These are phyloP conservation scores for Apiospora aurea DNA, from an alignment of 2,329 filamentous ascomycete species.

Conservation along the genomic window DNA sequence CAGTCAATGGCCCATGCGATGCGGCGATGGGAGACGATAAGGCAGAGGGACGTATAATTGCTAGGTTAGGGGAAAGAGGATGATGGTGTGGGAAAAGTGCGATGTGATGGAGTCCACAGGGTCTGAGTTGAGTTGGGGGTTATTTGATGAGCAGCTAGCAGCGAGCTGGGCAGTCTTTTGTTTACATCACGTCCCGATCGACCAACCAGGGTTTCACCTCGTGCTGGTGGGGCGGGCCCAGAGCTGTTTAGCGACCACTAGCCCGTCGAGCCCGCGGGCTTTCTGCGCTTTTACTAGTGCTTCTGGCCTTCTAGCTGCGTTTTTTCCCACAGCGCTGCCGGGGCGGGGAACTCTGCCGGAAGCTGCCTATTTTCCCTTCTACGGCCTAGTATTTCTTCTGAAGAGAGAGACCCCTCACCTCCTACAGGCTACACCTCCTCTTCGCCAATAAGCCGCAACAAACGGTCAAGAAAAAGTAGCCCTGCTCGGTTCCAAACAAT, in stretches of 20 bases:
- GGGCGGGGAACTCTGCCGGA: slow-evolving; percentile 4
- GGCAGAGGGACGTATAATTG: slow-evolving; percentile 8
- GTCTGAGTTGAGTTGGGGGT: slow-evolving; percentile 14
- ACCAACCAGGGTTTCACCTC: slow-evolving; percentile 20
- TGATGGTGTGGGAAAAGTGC: slow-evolving; percentile 19
- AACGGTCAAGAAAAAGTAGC: slow-evolving; percentile 9
- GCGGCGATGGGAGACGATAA: slow-evolving; percentile 20
- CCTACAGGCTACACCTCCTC: slow-evolving; percentile 6
- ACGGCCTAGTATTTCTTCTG: slow-evolving; percentile 4
- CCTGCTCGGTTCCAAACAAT: slow-evolving; percentile 8
- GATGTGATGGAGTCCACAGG: slow-evolving; percentile 20
- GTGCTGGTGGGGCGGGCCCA: slow-evolving; percentile 8
- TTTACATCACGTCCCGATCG: slow-evolving; percentile 14
- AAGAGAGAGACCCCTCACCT: neutral
- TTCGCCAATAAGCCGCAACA: slow-evolving; percentile 17
- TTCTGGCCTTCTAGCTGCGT: neutral
- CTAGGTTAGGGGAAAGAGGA: slow-evolving; percentile 12
- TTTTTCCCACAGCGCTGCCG: neutral
- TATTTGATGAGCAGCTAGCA: slow-evolving; percentile 20
- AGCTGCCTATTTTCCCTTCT: neutral
- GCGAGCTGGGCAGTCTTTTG: slow-evolving; percentile 18
- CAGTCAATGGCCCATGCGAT: slow-evolving; percentile 28
- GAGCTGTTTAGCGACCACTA: slow-evolving; percentile 1
- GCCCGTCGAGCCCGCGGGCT: neutral
- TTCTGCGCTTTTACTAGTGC: neutral